These are phyloP conservation scores for Penicillium angulare DNA, from an alignment of 495 filamentous ascomycete genomes.

Conservation along the genomic window DNA sequence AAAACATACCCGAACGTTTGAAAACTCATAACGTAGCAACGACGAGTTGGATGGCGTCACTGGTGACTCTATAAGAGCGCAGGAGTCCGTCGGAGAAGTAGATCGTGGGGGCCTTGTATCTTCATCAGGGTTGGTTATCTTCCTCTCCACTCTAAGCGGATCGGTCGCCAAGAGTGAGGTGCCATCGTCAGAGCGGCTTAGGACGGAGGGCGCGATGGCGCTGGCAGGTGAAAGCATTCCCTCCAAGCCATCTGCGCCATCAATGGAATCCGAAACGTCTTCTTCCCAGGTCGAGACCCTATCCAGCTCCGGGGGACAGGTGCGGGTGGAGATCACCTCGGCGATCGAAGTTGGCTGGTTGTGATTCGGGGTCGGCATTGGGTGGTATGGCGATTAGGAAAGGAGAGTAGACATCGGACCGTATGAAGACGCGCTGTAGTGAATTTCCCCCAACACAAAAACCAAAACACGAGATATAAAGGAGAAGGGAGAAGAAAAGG, in stretches of 20 bases:
- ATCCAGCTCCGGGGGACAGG: constrained; percentile 58
- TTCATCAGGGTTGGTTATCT: constrained; percentile 33
- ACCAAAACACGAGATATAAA: constrained; percentile 8
- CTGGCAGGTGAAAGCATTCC: constrained; percentile 30
- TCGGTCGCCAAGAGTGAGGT: constrained; percentile 27
- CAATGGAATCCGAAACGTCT: constrained; percentile 22
- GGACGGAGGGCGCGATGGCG: constrained; percentile 26
- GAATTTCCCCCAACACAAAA: constrained; percentile 9
- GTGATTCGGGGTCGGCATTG: constrained; percentile 62
- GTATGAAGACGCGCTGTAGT: constrained; percentile 8
- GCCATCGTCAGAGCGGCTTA: constrained; percentile 36
- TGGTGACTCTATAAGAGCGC: constrained; percentile 27
- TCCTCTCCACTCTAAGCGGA: constrained; percentile 30
- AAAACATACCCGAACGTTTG: constrained; percentile 58
- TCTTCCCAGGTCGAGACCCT: constrained; percentile 43
- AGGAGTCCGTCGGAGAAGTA: constrained; percentile 32
- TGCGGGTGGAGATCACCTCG: constrained; percentile 49
- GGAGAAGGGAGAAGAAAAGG: constrained; percentile 2
- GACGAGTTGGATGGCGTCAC: constrained; percentile 37
- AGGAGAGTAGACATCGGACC: constrained; percentile 41
- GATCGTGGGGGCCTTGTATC: constrained; percentile 33
- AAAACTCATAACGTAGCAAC: constrained; percentile 63
- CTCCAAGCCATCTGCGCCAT: constrained; percentile 24
- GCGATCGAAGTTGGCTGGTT: constrained; percentile 47
- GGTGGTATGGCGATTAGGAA: constrained; percentile 33